Evolutionary conservation across 2,329 filamentous ascomycete species (phyloP), one percentile per base, ranked within the genome.

Genomic region (Shiraia bambusicola): DNA sequence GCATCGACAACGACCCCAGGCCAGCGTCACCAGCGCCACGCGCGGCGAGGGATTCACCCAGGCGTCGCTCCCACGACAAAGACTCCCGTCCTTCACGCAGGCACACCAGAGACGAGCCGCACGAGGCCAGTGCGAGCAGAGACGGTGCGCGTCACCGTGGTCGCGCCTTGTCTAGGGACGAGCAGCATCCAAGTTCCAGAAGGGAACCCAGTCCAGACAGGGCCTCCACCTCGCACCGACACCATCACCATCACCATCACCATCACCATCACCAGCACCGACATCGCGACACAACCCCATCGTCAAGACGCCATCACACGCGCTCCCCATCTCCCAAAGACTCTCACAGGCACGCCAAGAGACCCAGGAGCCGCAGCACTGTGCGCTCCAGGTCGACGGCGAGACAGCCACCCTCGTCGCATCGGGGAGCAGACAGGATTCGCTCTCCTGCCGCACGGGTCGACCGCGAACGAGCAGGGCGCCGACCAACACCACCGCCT

Each of bases 241-340:
- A 63, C 43, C 62, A 66, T 45, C 56, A 66, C n/a, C n/a, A n/a
- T n/a, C n/a, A n/a, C 51, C 51, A 59, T 42, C 56, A 58, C 39
- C 61, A 60, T 34, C 54, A 63, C 42, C 58, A 54, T n/a, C n/a
- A n/a, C n/a, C 47, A 54, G 17, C 52, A 50, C 40, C 50, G 53
- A 42, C 61, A 58, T 40, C 60, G 63, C 49, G 60, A 67, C 49
- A 61, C 62, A 22, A 65, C 65, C 11, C 60, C 67, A 62, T 64
- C 66, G 22, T 52, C 64, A 12, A 70, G 69, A 52, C 70, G 65
- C 40, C 64, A 62, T 35, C 65, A 63, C 50, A 71, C 59, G 45
- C 59, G 58, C 40, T 69, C 65, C 22, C 55, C 66, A 57, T 69
- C 66, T 39, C 52, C 63, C 15, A 56, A 55, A 31, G 59, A 62